Base-by-base conservation (phyloP, 2,329 filamentous ascomycete species). In the Aspergillus pseudoterreus region DNA sequence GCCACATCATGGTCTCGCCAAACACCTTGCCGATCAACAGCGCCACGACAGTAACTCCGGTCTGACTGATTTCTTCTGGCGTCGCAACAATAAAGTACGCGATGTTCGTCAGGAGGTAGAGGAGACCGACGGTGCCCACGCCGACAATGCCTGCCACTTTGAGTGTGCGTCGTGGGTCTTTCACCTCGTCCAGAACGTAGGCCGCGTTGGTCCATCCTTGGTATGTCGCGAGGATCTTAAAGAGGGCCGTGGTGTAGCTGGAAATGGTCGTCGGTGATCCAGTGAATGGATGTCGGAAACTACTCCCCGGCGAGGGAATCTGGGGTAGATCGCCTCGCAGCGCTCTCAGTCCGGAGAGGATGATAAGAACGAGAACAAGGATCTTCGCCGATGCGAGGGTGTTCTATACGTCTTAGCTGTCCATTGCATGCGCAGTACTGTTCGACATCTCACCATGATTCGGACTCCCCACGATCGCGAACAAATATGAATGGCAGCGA, bases 221-320 rank as follows among this genome's bases (percentile, higher is more conserved):
- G 61, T 83, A 88, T 54, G 80, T 83, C 80, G 84, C 88, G 61
- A 88, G 84, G 55, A 88, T 84, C 59, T 87, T 88, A 75, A 86
- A 87, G 0, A 88, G 71, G 0, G 85, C 84, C 1, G 82, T 87
- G n/a, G 86, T 83, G 57, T 88, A 88, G 1, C 82, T 79, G 58
- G 79, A 84, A 6, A 82, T 81, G 1, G 82, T 85, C 4, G 58
- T 57, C 0, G 61, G 58, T 1, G 85, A 87, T 8, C 85, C 85
- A 43, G 79, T 77, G 56, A 88, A 88, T 9, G 83, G 80, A 52
- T 84, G 77, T 57, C 70, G 68, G 62, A 88, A 86, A 72, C 84
- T 87, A 21, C 59, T 53, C 63, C 83, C 69, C 5, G 82, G 82
- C 62, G 82, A 81, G 33, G 81, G 78, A 39, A 86, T 75, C 60